Conservation (phyloP, 192 early-diverging fungal species). For the Coemansia sp. region DNA sequence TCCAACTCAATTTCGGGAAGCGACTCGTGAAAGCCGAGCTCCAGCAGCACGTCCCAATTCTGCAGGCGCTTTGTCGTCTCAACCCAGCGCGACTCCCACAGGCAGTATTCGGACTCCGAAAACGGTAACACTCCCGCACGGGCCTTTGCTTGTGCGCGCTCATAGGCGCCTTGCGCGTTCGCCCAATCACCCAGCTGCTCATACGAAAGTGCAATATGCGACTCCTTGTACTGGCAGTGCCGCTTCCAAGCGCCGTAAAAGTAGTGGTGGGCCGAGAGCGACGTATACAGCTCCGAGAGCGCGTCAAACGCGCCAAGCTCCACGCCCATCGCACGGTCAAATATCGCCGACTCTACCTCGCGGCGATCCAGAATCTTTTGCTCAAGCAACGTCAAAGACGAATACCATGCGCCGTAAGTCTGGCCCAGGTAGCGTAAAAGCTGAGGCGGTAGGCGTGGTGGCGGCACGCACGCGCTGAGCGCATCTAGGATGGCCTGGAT, state of each 20-base stretch:
- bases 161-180: constrained; percentile 88
- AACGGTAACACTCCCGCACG: constrained; percentile 83
- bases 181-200: constrained; percentile 95
- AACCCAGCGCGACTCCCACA: constrained; percentile 99
- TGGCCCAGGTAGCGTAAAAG: constrained; percentile 93
- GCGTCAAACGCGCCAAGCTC: constrained; percentile 91
- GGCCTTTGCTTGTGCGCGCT: constrained; percentile 91
- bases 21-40: constrained; percentile 88
- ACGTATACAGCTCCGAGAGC: constrained; percentile 79
- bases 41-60: constrained; percentile 96
- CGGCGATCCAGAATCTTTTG: constrained; percentile 53
- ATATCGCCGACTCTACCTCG: constrained; percentile 44
- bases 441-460: constrained; percentile 87
- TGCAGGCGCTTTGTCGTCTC: constrained; percentile 87
- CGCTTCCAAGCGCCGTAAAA: constrained; percentile 92
- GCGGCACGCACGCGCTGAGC: constrained; percentile 71
- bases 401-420: constrained; percentile 92
- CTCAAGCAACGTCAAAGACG: constrained; percentile 83
- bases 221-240: constrained; percentile 86
- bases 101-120: constrained; percentile 90
- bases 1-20: constrained; percentile 88
- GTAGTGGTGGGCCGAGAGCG: constrained; percentile 90
- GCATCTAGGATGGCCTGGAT: constrained; percentile 91
- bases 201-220: constrained; percentile 93
- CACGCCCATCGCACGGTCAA: constrained; percentile 62